Percentiles rank a stretch among this genome's conserved stretches.
Conservation (phyloP, 2,329 filamentous ascomycete species). For the Lachnellula subtilissima region DNA sequence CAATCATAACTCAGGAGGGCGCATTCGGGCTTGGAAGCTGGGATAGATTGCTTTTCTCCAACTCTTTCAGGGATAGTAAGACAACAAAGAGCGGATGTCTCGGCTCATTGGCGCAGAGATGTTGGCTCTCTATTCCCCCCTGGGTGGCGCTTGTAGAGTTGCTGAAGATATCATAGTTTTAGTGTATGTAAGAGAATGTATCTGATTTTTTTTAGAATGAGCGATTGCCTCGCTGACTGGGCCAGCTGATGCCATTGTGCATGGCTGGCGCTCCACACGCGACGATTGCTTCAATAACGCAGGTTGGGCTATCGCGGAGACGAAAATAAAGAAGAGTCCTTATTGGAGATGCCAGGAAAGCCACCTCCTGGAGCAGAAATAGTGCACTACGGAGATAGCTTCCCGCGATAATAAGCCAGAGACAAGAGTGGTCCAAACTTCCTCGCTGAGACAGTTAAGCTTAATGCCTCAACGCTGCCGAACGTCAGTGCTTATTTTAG, state of each 20-base stretch:
- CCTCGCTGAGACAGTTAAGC: slow-evolving; percentile 8
- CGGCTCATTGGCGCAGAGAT: background rate
- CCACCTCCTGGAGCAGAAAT: slow-evolving; percentile 2
- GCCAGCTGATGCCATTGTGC: slow-evolving; percentile 10
- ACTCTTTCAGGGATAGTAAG: background rate
- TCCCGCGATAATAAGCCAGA: slow-evolving; percentile 4
- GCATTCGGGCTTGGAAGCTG: background rate
- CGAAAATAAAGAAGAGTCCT: slow-evolving; percentile 3
- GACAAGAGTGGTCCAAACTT: slow-evolving; percentile 1
- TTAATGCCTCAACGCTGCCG: background rate
- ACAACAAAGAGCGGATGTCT: background rate
- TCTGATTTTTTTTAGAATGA: background rate
- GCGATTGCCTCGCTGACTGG: background rate
- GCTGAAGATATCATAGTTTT: background rate
- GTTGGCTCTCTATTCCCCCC: background rate
- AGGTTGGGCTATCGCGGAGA: background rate
- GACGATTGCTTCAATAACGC: background rate
- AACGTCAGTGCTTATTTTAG: slow-evolving; percentile 4
- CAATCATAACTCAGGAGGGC: background rate
- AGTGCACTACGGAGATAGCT: background rate
- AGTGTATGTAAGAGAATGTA: background rate
- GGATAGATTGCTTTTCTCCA: background rate
- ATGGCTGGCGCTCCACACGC: background rate
- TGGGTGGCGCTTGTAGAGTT: background rate
- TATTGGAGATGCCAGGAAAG: slow-evolving; percentile 4